Percentiles rank a stretch among this genome's conserved stretches.
These are phyloP conservation scores for Diaporthe destruens DNA, from an alignment of 2,329 filamentous ascomycete species.

Conservation along the genomic window DNA sequence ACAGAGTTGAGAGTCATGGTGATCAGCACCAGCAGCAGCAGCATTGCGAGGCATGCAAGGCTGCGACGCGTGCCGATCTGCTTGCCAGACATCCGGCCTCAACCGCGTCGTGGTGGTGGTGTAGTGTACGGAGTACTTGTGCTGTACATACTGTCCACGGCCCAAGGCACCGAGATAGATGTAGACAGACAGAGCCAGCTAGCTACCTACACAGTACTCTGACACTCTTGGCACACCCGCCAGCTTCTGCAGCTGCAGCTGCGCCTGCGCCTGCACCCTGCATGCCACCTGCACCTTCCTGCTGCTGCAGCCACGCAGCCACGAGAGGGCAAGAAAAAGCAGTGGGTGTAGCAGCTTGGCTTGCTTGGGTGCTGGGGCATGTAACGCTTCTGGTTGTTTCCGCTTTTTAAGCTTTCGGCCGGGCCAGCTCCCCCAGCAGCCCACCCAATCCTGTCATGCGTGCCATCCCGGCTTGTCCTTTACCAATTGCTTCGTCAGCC, in stretches of 20 bases:
- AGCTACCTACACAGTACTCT: no score
- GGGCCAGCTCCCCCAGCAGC: slow-evolving; percentile 1
- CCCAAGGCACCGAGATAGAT: no score
- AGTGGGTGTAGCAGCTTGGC: background rate
- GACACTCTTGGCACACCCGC: slow-evolving; percentile 10
- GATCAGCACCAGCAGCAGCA: slow-evolving; percentile 21
- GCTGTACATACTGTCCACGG: no score
- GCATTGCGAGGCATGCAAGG: background rate
- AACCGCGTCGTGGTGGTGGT: no score
- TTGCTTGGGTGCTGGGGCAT: background rate
- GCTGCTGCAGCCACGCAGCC: slow-evolving; percentile 27
- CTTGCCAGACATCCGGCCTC: background rate
- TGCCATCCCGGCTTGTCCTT: background rate
- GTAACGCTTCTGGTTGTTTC: slow-evolving; percentile 10
- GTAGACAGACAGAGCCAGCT: background rate
- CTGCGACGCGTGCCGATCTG: slow-evolving; percentile 25
- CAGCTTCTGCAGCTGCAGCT: slow-evolving; percentile 16
- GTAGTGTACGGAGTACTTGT: no score
- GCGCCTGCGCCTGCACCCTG: background rate
- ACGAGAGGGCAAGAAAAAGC: background rate
- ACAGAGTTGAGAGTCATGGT: slow-evolving; percentile 8
- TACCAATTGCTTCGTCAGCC: slow-evolving; percentile 31
- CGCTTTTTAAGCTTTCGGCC: slow-evolving; percentile 39
- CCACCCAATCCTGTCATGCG: slow-evolving; percentile 26
- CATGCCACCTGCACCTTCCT: background rate